A percentile compares a stretch with the other conserved stretches of the same genome.
phyloP scores from a whole-genome alignment of 2,329 filamentous ascomycete genomes.

The Dryadomyces quercus-mongolicae region DNA sequence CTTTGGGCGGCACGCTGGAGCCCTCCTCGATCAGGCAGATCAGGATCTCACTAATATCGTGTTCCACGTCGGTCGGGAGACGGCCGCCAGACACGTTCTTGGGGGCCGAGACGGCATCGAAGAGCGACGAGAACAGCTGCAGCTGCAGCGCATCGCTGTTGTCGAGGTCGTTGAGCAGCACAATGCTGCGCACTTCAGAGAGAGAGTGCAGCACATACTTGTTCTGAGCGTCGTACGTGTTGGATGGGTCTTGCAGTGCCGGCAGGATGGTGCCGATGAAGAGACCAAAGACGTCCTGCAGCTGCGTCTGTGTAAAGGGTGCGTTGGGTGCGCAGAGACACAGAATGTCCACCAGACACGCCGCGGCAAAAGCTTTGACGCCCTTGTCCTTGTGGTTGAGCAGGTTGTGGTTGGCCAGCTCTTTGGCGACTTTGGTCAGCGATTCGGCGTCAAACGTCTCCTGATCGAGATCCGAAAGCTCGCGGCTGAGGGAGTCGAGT shows the following conservation, averaged over 20 bases:
- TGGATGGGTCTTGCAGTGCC: slow-evolving; percentile 70
- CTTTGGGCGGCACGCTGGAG: slow-evolving; percentile 60
- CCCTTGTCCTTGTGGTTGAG: slow-evolving; percentile 87
- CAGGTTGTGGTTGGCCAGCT: slow-evolving; percentile 71
- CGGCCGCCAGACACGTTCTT: slow-evolving; percentile 68
- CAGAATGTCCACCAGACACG: slow-evolving; percentile 87
- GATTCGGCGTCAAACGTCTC: slow-evolving; percentile 75
- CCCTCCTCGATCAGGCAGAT: slow-evolving; percentile 81
- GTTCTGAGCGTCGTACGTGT: slow-evolving; percentile 88
- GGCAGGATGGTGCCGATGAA: slow-evolving; percentile 77
- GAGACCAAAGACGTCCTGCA: slow-evolving; percentile 93
- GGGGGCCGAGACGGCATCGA: slow-evolving; percentile 78
- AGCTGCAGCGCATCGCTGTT: slow-evolving; percentile 68
- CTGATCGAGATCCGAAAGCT: slow-evolving; percentile 78
- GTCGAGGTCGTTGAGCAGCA: slow-evolving; percentile 80
- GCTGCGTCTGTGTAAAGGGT: slow-evolving; percentile 78
- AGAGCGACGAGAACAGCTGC: slow-evolving; percentile 75
- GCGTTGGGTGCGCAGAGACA: slow-evolving; percentile 89
- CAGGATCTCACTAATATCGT: slow-evolving; percentile 78
- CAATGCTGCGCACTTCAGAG: slow-evolving; percentile 85
- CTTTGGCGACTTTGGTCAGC: slow-evolving; percentile 71
- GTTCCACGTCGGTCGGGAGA: slow-evolving; percentile 85
- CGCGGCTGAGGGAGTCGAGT: slow-evolving; percentile 67
- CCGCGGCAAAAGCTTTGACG: slow-evolving; percentile 77
- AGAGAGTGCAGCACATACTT: slow-evolving; percentile 83